Percentiles rank a stretch among this genome's conserved stretches.
These are phyloP conservation scores for Hemisphaericaspora lyxosophila DNA, from an alignment of 1,139 yeast species.

Conservation along the genomic window DNA sequence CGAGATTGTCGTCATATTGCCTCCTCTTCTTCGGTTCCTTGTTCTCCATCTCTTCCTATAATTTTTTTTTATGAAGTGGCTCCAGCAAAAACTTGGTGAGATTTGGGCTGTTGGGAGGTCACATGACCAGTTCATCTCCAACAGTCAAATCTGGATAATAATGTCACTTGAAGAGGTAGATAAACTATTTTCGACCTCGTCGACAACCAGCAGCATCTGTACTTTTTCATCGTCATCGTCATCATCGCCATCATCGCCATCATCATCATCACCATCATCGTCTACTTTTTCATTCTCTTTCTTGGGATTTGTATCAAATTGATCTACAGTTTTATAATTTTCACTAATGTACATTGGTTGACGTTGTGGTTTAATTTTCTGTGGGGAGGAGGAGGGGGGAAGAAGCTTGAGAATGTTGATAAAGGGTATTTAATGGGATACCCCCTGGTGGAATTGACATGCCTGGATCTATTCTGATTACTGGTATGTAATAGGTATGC, in stretches of 20 bases:
- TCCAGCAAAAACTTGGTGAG: no score
- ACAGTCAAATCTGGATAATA: constrained; percentile 12
- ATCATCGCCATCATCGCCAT: background rate
- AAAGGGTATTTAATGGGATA: constrained; percentile 12
- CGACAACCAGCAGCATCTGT: no score
- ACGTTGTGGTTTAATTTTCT: no score
- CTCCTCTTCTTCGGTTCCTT: no score
- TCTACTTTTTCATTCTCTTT: background rate
- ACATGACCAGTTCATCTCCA: background rate
- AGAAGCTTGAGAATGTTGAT: no score
- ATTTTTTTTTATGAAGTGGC: background rate
- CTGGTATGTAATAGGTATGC: constrained; percentile 7
- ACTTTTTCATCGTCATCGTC: background rate
- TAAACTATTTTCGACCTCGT: background rate
- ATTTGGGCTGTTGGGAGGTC: no score
- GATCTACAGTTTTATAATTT: background rate
- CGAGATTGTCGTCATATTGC: background rate
- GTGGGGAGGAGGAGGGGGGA: no score
- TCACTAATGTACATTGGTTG: constrained; percentile 1
- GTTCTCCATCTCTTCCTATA: no score
- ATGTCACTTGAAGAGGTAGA: constrained; percentile 12
- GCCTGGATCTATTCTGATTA: constrained; percentile 25
- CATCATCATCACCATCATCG: background rate
- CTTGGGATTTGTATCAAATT: background rate
- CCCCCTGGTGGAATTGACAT: constrained; percentile 28